These are phyloP conservation scores for Ceratocystis papillata DNA, from an alignment of 2,329 filamentous ascomycete species.

Conservation along the genomic window DNA sequence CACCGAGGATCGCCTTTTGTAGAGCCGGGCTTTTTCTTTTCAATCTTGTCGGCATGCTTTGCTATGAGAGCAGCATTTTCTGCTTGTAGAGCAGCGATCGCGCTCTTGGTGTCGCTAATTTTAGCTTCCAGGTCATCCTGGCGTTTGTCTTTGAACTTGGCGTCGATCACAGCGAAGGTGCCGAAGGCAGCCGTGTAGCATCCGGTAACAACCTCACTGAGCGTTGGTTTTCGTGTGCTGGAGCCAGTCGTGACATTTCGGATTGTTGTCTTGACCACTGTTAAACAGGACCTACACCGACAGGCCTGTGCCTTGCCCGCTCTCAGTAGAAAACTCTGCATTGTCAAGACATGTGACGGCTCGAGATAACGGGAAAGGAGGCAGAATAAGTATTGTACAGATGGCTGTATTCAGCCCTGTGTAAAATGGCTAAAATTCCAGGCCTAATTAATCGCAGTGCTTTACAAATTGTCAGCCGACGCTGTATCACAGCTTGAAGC, in stretches of 20 bases:
- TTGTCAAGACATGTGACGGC: slow-evolving; percentile 31
- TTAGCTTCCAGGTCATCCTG: slow-evolving; percentile 51
- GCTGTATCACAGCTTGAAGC: not conserved
- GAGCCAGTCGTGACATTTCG: slow-evolving; percentile 36
- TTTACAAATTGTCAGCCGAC: not conserved
- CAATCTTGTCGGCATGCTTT: slow-evolving; percentile 20
- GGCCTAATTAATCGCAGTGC: not conserved
- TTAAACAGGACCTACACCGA: slow-evolving; percentile 51
- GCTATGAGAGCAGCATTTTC: slow-evolving; percentile 23
- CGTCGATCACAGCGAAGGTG: slow-evolving; percentile 53
- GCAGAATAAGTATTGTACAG: not conserved
- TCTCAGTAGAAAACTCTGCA: slow-evolving; percentile 60
- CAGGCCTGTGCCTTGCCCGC: slow-evolving; percentile 52
- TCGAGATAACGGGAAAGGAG: not conserved
- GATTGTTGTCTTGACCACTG: slow-evolving; percentile 39
- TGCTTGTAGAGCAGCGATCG: slow-evolving; percentile 23
- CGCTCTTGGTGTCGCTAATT: slow-evolving; percentile 28
- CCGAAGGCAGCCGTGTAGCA: slow-evolving; percentile 59
- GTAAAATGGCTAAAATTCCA: not conserved
- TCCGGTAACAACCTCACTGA: slow-evolving; percentile 50
- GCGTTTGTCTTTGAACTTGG: slow-evolving; percentile 46
- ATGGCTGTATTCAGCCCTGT: not conserved
- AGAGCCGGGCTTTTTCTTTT: not conserved
- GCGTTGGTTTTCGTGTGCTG: slow-evolving; percentile 40
- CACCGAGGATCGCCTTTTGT: slow-evolving; percentile 9